Conservation (phyloP, 805 yeast species). For the Wickerhamiella musiphila region DNA sequence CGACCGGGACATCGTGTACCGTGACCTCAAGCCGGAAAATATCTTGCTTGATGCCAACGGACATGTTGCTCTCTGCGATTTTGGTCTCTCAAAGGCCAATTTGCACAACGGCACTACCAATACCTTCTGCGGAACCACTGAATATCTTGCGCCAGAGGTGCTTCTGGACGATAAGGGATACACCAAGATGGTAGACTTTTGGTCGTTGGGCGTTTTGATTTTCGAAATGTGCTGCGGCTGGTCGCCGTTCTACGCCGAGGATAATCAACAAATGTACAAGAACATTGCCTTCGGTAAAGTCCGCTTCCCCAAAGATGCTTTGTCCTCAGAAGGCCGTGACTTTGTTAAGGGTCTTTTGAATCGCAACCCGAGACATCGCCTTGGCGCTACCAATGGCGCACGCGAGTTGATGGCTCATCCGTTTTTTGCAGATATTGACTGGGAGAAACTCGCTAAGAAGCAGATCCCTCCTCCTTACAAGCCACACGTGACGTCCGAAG, state of each 20-base stretch:
- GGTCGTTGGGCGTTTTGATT: constrained; percentile 93
- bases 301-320: constrained; percentile 87
- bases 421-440: constrained; percentile 79
- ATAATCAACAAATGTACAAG: constrained; percentile 96
- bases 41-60: constrained; percentile 92
- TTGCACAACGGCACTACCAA: constrained; percentile 67
- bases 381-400: constrained; percentile 85
- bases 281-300: constrained; percentile 98
- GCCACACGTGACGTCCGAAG: constrained; percentile 79
- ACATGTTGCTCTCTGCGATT: constrained; percentile 92
- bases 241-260: constrained; percentile 97
- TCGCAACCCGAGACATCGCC: constrained; percentile 87
- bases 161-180: constrained; percentile 89
- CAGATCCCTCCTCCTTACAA: constrained; percentile 92
- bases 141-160: constrained; percentile 94
- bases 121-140: constrained; percentile 97
- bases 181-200: constrained; percentile 97
- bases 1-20: constrained; percentile 86
- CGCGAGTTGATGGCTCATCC: constrained; percentile 84
- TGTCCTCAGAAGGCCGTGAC: constrained; percentile 82
- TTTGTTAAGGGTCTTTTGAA: constrained; percentile 90
- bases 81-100: constrained; percentile 91
- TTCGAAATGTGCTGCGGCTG: constrained; percentile 99
- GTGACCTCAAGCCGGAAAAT: constrained; percentile 95
- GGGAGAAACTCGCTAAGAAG: constrained; percentile 63